Evolutionary conservation across 2,329 filamentous ascomycete genomes (phyloP), one percentile per base, ranked within the genome.

Genomic region (Bipolaris victoriae): DNA sequence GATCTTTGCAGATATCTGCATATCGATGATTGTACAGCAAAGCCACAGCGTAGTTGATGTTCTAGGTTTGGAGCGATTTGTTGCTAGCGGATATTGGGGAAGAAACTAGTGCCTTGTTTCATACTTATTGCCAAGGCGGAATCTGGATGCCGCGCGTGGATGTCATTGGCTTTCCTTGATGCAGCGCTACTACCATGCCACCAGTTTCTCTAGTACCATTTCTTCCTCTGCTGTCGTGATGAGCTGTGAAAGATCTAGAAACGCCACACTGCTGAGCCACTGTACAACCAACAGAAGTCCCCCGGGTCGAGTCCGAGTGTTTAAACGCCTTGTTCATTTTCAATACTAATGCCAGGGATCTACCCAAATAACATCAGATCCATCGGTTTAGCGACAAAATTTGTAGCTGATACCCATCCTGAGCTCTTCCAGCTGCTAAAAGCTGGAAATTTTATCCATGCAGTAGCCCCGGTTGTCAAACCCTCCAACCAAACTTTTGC

Each of bases 1-100:
- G 52, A 49, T 49, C 13, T 55, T 10, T 49, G 45, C 45, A 31
- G 29, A 37, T 55, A 20, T 49, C 37, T 49, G 4, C 45, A 44
- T 5, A n/a, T 29, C 5, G 29, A 55, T 44, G 9, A n/a, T 2
- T 31, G n/a, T 3, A 29, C 16, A 39, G 52, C 7, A 18, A 48
- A 37, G 31, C 31, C 13, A 37, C 16, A 37, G 18, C n/a, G 13
- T 29, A 29, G 10, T 26, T 48, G 39, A 35, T 15, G 5, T 16
- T 24, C 10, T 15, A 13, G 13, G 5, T 15, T 22, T 15, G 18
- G 5, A 20, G 22, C 7, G 35, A 16, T 26, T n/a, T 22, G 24
- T 24, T 16, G 40, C 26, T 15, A 20, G 11, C 15, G 3, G 31
- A 41, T 33, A 3, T 26, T 26, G 1, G 29, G 15, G 24, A 26